Percentiles rank a stretch among this genome's conserved stretches.
phyloP scores from a whole-genome alignment of 2,329 filamentous ascomycete species.

The Penicillium crustosum region DNA sequence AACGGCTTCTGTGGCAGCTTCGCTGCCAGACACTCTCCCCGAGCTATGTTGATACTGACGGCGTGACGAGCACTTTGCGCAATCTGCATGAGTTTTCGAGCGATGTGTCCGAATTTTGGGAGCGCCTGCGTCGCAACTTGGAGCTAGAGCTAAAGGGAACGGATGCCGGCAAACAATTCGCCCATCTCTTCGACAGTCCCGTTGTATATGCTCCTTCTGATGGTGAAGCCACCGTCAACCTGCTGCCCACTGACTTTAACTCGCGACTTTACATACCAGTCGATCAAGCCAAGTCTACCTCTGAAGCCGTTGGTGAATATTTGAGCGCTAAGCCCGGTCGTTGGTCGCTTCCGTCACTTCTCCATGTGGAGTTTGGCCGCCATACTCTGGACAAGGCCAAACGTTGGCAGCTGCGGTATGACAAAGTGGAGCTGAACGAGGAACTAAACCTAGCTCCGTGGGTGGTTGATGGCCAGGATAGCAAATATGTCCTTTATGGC shows the following conservation, averaged over 20 bases:
- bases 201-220: slow-evolving; percentile 11
- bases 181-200: slow-evolving; percentile 50
- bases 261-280: slow-evolving; percentile 42
- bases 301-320: slow-evolving; percentile 37
- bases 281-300: slow-evolving; percentile 38
- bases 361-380: slow-evolving; percentile 58
- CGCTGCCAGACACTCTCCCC: slow-evolving; percentile 45
- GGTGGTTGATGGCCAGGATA: slow-evolving; percentile 35
- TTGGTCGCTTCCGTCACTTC: slow-evolving; percentile 50
- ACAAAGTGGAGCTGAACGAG: slow-evolving; percentile 59
- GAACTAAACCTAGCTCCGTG: slow-evolving; percentile 48
- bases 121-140: slow-evolving; percentile 52
- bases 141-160: slow-evolving; percentile 54
- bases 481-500: slow-evolving; percentile 58
- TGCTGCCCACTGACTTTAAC: slow-evolving; percentile 40
- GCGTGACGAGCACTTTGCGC: slow-evolving; percentile 42
- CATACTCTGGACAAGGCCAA: slow-evolving; percentile 56
- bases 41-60: slow-evolving; percentile 44
- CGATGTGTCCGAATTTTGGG: slow-evolving; percentile 58
- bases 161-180: slow-evolving; percentile 40
- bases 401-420: slow-evolving; percentile 58
- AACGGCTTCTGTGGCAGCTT: slow-evolving; percentile 53
- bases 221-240: slow-evolving; percentile 33
- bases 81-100: slow-evolving; percentile 48
- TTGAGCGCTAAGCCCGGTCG: slow-evolving; percentile 37